Base-by-base conservation (phyloP, 2,329 filamentous ascomycete genomes). In the Arthrobotrys pseudoclavata region DNA sequence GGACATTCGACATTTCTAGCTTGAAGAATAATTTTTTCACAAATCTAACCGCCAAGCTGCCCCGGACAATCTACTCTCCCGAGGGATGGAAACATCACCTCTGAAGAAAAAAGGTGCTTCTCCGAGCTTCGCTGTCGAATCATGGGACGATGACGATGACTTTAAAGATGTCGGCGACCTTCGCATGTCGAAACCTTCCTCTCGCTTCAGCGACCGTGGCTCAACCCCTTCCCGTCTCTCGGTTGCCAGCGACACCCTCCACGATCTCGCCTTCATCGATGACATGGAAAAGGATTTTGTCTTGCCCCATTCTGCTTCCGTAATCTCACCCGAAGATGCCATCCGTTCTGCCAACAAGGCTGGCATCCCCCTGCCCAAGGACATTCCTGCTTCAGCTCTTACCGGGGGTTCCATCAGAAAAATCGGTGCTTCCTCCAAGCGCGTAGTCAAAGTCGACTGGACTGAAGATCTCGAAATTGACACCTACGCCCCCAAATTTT, bases 331-430 rank as follows among this genome's bases (percentile, higher is more conserved):
- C n/a, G 66, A 76, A 52, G 72, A 96, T 82, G 94, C 96, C 76
- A 95, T 99, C 81, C 89, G 92, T 24, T 92, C 93, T 5, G 95
- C 94, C 37, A 92, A 93, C 82, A 91, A 90, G 83, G 94, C 94
- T 26, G 96, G 96, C 80, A 97, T 99, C 79, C 95, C 96, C 5
- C 89, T 98, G 69, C 96, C 96, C 29, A 86, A 89, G 63, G 94
- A 94, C 82, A 90, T 98, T 34, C 94, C 95, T 0, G 89, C 92
- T 31, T 97, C 95, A 20, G 96, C 96, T 31, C 86, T 99, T 48
- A 89, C 96, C 83, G 95, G 95, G 66, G 96, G 96, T 64, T 95
- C 94, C 9, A 98, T 98, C 82, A 97, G 96, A 85, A 88, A 94
- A 80, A 87, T 98, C 37, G 94, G 94, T 61, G 88, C 89, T 80